Conservation (phyloP, 768 basidiomycete genomes). For the Tulasnella sp. region DNA sequence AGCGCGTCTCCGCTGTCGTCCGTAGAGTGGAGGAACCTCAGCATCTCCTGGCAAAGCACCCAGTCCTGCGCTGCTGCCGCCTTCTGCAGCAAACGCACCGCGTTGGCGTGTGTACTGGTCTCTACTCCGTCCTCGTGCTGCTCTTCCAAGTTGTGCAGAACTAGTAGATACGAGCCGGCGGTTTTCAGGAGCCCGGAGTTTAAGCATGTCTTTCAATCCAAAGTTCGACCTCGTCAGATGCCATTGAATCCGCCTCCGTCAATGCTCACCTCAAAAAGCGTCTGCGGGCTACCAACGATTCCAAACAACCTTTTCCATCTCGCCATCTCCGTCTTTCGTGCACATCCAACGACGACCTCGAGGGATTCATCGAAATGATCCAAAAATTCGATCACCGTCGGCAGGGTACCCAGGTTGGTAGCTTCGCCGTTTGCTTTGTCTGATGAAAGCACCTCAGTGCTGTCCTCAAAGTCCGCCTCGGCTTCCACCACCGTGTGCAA, state of each 20-base stretch:
- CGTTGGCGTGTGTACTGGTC: constrained; percentile 42
- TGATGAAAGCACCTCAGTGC: constrained; percentile 16
- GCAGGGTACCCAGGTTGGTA: constrained; percentile 29
- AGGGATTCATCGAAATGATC: constrained; percentile 87
- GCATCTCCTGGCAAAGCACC: constrained; percentile 81
- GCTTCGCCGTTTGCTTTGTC: constrained; percentile 7
- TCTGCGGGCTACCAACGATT: constrained; percentile 81
- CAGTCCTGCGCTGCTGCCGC: constrained; percentile 74
- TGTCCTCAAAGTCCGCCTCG: constrained; percentile 34
- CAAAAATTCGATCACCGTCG: constrained; percentile 73
- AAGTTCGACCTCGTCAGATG: not conserved
- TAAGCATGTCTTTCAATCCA: constrained; percentile 52
- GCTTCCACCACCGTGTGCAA: constrained; percentile 89
- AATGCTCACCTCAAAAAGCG: constrained; percentile 71
- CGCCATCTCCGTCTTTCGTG: constrained; percentile 90
- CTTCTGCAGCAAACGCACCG: constrained; percentile 61
- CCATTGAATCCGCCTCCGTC: not conserved
- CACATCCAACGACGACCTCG: constrained; percentile 92
- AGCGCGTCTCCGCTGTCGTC: constrained; percentile 75
- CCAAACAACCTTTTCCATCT: constrained; percentile 83
- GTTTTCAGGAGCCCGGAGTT: constrained; percentile 63
- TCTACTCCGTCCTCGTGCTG: constrained; percentile 38
- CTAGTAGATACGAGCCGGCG: constrained; percentile 84
- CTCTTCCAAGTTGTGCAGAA: constrained; percentile 78
- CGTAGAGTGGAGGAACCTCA: constrained; percentile 86